Percentiles rank a stretch among this genome's conserved stretches.
These are phyloP conservation scores for Mucor lusitanicus DNA, from an alignment of 371 early-diverging fungal genomes.

Conservation along the genomic window DNA sequence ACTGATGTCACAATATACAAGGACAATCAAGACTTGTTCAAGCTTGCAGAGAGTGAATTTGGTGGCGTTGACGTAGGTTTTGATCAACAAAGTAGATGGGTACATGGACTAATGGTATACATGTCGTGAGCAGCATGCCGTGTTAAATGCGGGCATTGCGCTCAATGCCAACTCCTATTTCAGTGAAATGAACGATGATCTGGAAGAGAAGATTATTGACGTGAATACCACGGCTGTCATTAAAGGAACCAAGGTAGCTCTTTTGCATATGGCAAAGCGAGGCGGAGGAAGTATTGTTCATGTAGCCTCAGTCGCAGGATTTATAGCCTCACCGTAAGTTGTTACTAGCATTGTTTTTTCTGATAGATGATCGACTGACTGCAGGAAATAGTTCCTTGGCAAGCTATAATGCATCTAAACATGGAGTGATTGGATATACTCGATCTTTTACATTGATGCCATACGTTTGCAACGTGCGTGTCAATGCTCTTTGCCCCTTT, in stretches of 20 bases:
- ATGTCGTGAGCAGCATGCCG: slow-evolving; percentile 17
- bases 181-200: slow-evolving; percentile 25
- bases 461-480: slow-evolving; percentile 39
- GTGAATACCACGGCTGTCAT: slow-evolving; percentile 71
- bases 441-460: slow-evolving; percentile 75
- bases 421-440: slow-evolving; percentile 91
- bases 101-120: not conserved
- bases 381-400: not conserved
- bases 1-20: slow-evolving; percentile 64
- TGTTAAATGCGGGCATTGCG: slow-evolving; percentile 60
- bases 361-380: not conserved
- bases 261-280: slow-evolving; percentile 38
- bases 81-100: no score
- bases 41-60: slow-evolving; percentile 49
- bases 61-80: slow-evolving; percentile 61
- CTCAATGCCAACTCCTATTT: slow-evolving; percentile 30
- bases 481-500: slow-evolving; percentile 33
- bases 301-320: slow-evolving; percentile 35
- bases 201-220: slow-evolving; percentile 51
- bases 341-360: no score
- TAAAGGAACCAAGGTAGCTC: slow-evolving; percentile 47
- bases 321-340: slow-evolving; percentile 19
- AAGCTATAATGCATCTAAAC: slow-evolving; percentile 86
- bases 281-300: slow-evolving; percentile 55
- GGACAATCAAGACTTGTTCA: slow-evolving; percentile 51